Evolutionary conservation across 352 stramenopile species (phyloP).

Genomic region (Phytophthora tubulina): DNA sequence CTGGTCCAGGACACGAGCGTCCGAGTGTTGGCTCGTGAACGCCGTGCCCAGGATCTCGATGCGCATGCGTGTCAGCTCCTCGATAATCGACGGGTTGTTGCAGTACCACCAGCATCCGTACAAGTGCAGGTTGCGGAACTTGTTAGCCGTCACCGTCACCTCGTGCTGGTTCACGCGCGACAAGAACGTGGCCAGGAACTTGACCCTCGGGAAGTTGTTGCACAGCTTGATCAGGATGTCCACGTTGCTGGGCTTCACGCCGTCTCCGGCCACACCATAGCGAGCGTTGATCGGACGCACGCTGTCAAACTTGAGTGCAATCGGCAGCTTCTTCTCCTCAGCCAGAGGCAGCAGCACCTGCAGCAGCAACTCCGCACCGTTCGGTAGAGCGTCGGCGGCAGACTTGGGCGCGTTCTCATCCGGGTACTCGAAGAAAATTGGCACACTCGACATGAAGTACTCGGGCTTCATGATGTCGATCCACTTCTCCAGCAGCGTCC

Average conservation of each 20-base stretch:
- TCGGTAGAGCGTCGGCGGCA: slow-evolving; percentile 37
- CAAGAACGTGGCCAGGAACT: slow-evolving; percentile 96
- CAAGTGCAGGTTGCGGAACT: slow-evolving; percentile 95
- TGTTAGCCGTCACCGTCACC: slow-evolving; percentile 93
- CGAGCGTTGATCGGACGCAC: slow-evolving; percentile 90
- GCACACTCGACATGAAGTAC: slow-evolving; percentile 96
- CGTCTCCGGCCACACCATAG: slow-evolving; percentile 87
- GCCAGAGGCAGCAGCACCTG: slow-evolving; percentile 93
- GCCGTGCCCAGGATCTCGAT: slow-evolving; percentile 94
- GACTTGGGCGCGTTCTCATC: slow-evolving; percentile 34
- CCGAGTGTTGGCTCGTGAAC: slow-evolving; percentile 95
- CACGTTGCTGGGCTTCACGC: slow-evolving; percentile 92
- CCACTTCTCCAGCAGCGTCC: slow-evolving; percentile 91
- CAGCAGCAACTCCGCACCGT: slow-evolving; percentile 72
- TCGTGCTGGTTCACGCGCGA: slow-evolving; percentile 95
- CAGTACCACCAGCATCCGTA: slow-evolving; percentile 97
- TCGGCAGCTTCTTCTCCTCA: slow-evolving; percentile 87
- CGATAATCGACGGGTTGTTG: slow-evolving; percentile 96
- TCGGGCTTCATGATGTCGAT: slow-evolving; percentile 92
- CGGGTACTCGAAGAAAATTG: slow-evolving; percentile 87
- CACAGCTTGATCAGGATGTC: slow-evolving; percentile 89
- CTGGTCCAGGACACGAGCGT: slow-evolving; percentile 95
- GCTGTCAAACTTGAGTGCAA: slow-evolving; percentile 95
- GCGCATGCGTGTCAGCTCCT: slow-evolving; percentile 89
- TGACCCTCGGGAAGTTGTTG: slow-evolving; percentile 89